Evolutionary conservation across 768 basidiomycete species (phyloP).

Genomic region (Mycena metata): DNA sequence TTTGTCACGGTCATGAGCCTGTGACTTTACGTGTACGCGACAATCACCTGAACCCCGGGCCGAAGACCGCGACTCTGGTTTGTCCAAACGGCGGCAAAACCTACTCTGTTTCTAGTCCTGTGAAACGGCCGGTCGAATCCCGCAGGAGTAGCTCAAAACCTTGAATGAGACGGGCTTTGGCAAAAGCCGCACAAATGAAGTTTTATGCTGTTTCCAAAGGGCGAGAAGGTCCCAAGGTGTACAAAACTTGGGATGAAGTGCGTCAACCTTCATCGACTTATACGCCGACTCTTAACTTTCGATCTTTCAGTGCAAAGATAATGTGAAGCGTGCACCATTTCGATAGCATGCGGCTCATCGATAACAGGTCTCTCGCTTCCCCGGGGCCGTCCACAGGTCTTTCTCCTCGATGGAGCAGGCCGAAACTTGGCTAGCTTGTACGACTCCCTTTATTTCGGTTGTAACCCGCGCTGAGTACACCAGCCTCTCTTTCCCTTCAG

Average conservation of each 20-base stretch:
- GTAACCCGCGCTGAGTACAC: not conserved
- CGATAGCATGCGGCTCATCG: not conserved
- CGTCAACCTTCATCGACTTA: conserved; percentile 33
- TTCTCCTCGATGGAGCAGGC: conserved; percentile 62
- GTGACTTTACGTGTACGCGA: no score
- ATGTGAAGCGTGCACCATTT: conserved; percentile 48
- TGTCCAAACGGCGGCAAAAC: no score
- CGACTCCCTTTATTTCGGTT: conserved; percentile 4
- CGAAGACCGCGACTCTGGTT: no score
- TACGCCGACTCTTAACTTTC: not conserved
- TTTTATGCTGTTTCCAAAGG: conserved; percentile 75
- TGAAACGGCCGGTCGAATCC: no score
- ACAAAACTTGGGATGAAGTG: conserved; percentile 73
- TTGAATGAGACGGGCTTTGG: conserved; percentile 16
- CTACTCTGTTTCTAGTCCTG: no score
- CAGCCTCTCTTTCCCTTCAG: conserved; percentile 21
- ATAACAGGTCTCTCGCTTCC: conserved; percentile 65
- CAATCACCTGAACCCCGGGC: no score
- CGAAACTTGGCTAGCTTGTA: conserved; percentile 63
- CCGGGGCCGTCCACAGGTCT: conserved; percentile 65
- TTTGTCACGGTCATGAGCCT: no score
- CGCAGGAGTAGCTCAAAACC: no score
- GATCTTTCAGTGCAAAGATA: conserved; percentile 58
- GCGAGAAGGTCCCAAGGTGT: conserved; percentile 69
- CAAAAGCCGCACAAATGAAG: conserved; percentile 48